Conservation (phyloP, 2,329 filamentous ascomycete species). For the Daldinia eschscholtzii region DNA sequence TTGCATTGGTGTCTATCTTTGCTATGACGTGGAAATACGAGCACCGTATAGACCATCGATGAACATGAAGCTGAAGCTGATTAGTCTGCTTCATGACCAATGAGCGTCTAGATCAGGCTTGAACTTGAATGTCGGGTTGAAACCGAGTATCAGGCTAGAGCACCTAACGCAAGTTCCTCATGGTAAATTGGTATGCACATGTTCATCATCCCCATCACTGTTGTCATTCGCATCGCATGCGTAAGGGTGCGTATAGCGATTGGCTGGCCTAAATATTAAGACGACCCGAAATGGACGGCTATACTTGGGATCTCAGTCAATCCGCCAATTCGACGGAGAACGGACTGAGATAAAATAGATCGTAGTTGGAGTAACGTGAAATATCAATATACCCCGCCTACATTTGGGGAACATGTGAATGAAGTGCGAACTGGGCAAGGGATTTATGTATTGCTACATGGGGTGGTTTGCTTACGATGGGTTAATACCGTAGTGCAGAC, state of each 20-base stretch:
- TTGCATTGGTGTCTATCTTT: background rate
- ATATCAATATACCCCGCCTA: background rate
- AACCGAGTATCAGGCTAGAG: background rate
- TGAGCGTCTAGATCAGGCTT: background rate
- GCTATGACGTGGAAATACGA: slow-evolving; percentile 1
- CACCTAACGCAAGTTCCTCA: background rate
- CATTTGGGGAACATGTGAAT: background rate
- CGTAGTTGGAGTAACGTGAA: background rate
- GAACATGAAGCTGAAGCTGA: background rate
- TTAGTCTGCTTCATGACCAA: background rate
- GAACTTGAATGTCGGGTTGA: background rate
- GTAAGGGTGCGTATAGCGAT: background rate
- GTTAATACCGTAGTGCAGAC: no score
- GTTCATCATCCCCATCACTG: background rate
- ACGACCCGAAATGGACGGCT: background rate
- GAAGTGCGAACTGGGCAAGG: background rate
- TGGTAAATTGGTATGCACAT: background rate
- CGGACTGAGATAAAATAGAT: background rate
- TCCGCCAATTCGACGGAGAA: background rate
- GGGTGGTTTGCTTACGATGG: background rate
- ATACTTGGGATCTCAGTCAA: background rate
- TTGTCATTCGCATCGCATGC: background rate
- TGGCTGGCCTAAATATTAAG: background rate
- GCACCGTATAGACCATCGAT: background rate
- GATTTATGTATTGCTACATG: background rate